Base-by-base conservation (phyloP, 2,329 filamentous ascomycete genomes). In the Zymoseptoria ardabiliae region DNA sequence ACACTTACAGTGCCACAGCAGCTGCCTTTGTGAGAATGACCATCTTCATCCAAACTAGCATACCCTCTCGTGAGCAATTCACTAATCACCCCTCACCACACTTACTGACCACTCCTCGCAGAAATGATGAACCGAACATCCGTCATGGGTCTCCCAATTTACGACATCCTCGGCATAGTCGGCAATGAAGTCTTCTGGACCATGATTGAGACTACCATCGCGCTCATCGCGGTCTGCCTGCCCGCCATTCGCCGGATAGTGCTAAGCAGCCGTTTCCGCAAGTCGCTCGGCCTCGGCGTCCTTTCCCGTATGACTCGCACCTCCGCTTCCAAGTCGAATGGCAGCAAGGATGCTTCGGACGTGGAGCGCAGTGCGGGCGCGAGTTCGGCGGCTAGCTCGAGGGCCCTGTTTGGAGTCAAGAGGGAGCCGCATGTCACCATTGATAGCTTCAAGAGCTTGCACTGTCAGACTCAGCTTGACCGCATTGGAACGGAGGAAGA, bases 101-200 rank as follows among this genome's bases (percentile, higher is more conserved):
- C 35, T 17, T 8, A 41, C 35, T 41, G 11, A 41, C 35, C 35
- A 17, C 35, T 17, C 11, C 35, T 13, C 35, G 5, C 35, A 13
- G 57, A 59, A 49, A 58, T 58, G 10, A 50, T 62, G 55, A 62
- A 62, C 22, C 54, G 58, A 7, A 56, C 52, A 5, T 57, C 58
- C 6, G 56, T 60, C 3, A 60, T 66, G 53, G 56, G 54, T n/a
- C 35, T 62, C 1, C 56, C 53, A 1, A 56, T 51, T 1, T 64
- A 61, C 25, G 61, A 66, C 22, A 56, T 66, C 6, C 50, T 66
- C 6, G 64, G 61, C 11, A 65, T 59, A 13, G 63, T 62, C 21
- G 57, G 56, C 21, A 58, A 57, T 1, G 60, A 62, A 30, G 58
- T 62, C 4, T 62, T 62, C 48, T 62, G 60, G 60, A 62, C 60